Conservation (phyloP, 306 rosid species). For the Ormosia semicastrata region DNA sequence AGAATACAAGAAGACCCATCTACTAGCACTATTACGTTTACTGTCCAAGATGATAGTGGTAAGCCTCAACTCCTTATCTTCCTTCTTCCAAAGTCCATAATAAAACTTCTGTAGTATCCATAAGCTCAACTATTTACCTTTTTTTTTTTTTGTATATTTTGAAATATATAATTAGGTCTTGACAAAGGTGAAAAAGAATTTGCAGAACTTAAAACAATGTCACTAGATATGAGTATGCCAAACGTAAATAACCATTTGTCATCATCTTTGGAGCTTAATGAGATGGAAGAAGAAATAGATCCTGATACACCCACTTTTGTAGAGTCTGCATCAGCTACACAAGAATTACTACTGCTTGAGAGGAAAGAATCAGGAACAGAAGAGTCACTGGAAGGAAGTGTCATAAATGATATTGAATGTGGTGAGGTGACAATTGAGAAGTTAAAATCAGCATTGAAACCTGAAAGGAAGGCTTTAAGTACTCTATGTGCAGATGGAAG, state of each 20-base stretch:
- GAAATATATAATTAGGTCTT: conserved; percentile 34
- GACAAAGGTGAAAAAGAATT: conserved; percentile 51
- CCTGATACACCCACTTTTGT: conserved; percentile 80
- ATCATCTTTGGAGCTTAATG: conserved; percentile 44
- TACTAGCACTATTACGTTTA: conserved; percentile 41
- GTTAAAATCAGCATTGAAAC: conserved; percentile 60
- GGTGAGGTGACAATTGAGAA: conserved; percentile 64
- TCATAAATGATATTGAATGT: conserved; percentile 59
- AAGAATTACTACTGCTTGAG: conserved; percentile 64
- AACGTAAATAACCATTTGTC: conserved; percentile 31
- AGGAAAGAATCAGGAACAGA: conserved; percentile 76
- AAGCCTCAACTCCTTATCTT: conserved; percentile 20
- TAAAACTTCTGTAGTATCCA: not conserved
- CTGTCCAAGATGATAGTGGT: conserved; percentile 47
- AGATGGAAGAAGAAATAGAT: conserved; percentile 67
- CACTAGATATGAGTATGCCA: conserved; percentile 47
- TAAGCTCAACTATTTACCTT: not conserved
- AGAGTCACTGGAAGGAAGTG: conserved; percentile 85
- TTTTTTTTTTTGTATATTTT: not conserved
- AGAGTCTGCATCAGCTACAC: conserved; percentile 61
- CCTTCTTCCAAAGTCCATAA: conserved; percentile 1
- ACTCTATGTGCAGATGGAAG: conserved; percentile 87
- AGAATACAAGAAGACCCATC: conserved; percentile 52
- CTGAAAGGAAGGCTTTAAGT: conserved; percentile 71
- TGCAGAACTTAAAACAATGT: conserved; percentile 52